These are phyloP conservation scores for Colletotrichum viniferum DNA, from an alignment of 2,329 filamentous ascomycete species.

Conservation along the genomic window DNA sequence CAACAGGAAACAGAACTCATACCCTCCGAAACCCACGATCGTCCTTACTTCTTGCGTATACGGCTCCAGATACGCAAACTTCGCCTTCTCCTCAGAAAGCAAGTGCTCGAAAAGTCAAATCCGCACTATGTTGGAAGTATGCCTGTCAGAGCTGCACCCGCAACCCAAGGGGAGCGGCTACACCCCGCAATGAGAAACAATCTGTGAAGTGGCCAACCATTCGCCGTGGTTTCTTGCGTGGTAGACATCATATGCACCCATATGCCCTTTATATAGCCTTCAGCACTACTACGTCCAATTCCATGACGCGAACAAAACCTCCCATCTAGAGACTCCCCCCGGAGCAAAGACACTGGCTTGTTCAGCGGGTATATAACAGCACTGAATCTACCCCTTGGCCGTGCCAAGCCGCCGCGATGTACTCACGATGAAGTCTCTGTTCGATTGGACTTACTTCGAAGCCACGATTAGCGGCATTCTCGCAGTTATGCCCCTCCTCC, in stretches of 20 bases:
- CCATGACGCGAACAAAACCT: rapidly evolving
- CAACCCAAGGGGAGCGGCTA: no score
- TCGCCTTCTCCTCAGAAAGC: no score
- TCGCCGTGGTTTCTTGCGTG: background rate
- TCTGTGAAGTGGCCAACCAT: no score
- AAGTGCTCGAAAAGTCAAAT: no score
- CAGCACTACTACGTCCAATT: background rate
- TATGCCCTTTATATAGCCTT: background rate
- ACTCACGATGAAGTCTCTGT: background rate
- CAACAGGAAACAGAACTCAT: background rate
- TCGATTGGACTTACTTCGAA: background rate
- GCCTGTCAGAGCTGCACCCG: no score
- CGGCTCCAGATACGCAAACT: background rate
- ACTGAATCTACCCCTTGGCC: rapidly evolving
- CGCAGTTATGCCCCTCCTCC: no score
- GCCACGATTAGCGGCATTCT: background rate
- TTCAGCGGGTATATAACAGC: background rate
- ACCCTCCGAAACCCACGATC: background rate
- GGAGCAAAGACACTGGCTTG: background rate
- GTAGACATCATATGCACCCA: rapidly evolving
- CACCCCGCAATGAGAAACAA: no score
- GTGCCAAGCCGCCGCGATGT: rapidly evolving
- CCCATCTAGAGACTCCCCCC: no score
- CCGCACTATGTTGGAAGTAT: no score
- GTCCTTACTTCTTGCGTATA: background rate